Evolutionary conservation across 768 basidiomycete genomes (phyloP).

Genomic region (Chiua virens): DNA sequence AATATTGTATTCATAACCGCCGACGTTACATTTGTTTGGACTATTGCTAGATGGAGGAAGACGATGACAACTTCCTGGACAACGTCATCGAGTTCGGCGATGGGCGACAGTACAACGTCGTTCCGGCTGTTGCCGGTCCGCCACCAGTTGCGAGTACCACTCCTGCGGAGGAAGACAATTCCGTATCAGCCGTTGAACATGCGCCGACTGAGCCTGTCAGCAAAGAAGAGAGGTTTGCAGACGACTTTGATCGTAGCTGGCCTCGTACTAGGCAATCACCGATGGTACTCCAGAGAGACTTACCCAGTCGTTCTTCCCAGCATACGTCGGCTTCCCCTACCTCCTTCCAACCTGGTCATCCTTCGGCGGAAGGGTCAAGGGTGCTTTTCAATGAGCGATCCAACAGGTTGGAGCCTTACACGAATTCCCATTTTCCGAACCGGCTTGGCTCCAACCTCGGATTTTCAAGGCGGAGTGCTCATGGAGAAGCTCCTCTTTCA

Average conservation of each 20-base stretch:
- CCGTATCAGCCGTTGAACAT: constrained; percentile 21
- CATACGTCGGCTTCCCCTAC: constrained; percentile 34
- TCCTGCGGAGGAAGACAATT: constrained; percentile 12
- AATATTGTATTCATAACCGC: too few relatives aligned
- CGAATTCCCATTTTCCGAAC: constrained; percentile 45
- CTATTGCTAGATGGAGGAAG: constrained; percentile 74
- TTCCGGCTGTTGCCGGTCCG: constrained; percentile 41
- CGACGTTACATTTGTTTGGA: constrained; percentile 1
- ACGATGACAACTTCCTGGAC: constrained; percentile 86
- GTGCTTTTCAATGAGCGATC: constrained; percentile 95
- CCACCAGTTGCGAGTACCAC: constrained; percentile 21
- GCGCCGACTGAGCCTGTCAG: constrained; percentile 48
- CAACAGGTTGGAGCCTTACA: constrained; percentile 86
- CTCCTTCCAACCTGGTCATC: constrained; percentile 41
- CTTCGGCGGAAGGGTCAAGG: constrained; percentile 60
- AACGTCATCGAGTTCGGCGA: constrained; percentile 96
- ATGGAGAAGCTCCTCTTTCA: constrained; percentile 41
- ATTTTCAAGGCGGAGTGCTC: constrained; percentile 41
- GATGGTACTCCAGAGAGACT: constrained; percentile 42
- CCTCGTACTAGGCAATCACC: constrained; percentile 67
- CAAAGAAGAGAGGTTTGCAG: constrained; percentile 87
- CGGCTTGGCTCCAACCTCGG: constrained; percentile 39
- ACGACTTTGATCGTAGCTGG: constrained; percentile 97
- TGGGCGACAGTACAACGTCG: constrained; percentile 87
- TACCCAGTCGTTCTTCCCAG: constrained; percentile 31